Conservation (phyloP, 1,284 basidiomycete genomes). For the Violaceomyces palustris region DNA sequence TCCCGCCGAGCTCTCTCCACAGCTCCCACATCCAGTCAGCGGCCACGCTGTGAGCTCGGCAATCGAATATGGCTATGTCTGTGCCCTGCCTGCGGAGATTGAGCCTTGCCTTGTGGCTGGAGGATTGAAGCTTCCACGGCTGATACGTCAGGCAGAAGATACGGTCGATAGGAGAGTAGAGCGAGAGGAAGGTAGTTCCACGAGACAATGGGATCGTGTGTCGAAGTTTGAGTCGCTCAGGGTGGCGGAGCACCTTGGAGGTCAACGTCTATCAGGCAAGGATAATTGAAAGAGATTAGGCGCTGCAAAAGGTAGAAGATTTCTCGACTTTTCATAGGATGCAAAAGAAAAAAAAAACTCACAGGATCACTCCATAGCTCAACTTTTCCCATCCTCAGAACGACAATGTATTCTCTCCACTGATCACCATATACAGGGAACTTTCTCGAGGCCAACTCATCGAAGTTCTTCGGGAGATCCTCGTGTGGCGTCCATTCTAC, state of each 20-base stretch:
- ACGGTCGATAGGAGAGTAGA: conserved; percentile 75
- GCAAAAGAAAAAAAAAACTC: too few species aligned
- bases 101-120: conserved; percentile 46
- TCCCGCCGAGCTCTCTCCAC: conserved; percentile 63
- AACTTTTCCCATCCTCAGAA: conserved; percentile 67
- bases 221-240: conserved; percentile 58
- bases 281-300: too few species aligned
- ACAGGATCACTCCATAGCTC: conserved; percentile 77
- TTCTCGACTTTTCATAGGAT: too few species aligned
- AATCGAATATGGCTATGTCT: conserved; percentile 72
- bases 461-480: conserved; percentile 60
- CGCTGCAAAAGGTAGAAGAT: too few species aligned
- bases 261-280: conserved; percentile 7
- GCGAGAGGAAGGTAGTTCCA: conserved; percentile 62
- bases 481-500: conserved; percentile 63
- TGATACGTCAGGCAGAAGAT: conserved; percentile 67
- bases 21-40: conserved; percentile 78
- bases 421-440: conserved; percentile 63
- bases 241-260: conserved; percentile 24
- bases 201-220: conserved; percentile 66
- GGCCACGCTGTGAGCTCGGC: conserved; percentile 60
- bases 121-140: conserved; percentile 13
- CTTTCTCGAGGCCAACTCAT: conserved; percentile 61
- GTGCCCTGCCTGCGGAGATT: conserved; percentile 59
- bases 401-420: conserved; percentile 73